Conservation (phyloP, 2,329 filamentous ascomycete species). For the Fonsecaea nubica region DNA sequence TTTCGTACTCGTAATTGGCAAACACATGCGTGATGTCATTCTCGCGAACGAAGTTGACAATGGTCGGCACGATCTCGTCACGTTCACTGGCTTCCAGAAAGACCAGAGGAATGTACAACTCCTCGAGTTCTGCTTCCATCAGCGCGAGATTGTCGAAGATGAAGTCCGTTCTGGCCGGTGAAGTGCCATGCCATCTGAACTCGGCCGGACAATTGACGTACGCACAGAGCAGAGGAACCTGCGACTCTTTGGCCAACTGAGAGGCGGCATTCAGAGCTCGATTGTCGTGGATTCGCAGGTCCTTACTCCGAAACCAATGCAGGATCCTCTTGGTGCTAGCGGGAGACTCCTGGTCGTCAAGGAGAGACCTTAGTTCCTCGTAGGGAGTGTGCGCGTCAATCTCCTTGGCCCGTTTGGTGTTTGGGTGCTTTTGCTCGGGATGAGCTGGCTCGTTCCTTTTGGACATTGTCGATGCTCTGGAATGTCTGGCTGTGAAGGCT, state of each 20-base stretch:
- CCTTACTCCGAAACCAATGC: conserved; percentile 61
- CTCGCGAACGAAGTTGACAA: conserved; percentile 53
- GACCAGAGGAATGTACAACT: conserved; percentile 58
- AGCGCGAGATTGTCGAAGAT: conserved; percentile 53
- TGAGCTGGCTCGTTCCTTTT: conserved; percentile 41
- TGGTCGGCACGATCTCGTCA: conserved; percentile 50
- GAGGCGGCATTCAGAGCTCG: conserved; percentile 56
- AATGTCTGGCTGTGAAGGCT: background rate
- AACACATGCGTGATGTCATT: conserved; percentile 56
- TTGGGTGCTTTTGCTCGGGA: conserved; percentile 51
- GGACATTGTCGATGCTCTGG: conserved; percentile 36
- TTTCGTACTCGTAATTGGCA: conserved; percentile 56
- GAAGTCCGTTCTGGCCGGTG: conserved; percentile 57
- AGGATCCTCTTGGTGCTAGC: conserved; percentile 51
- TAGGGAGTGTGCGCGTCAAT: conserved; percentile 55
- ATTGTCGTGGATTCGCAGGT: conserved; percentile 59
- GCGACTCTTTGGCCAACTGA: conserved; percentile 53
- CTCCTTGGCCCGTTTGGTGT: conserved; percentile 58
- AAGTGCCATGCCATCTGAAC: conserved; percentile 59
- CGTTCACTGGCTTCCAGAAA: conserved; percentile 54
- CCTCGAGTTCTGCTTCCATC: conserved; percentile 54
- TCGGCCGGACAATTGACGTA: conserved; percentile 57
- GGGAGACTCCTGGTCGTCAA: conserved; percentile 49
- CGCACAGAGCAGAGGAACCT: conserved; percentile 52
- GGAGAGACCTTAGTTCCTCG: conserved; percentile 48